Percentiles rank a stretch among this genome's conserved stretches.
Evolutionary conservation across 78 protist genomes (phyloP).

Genomic region (Bigelowiella natans): DNA sequence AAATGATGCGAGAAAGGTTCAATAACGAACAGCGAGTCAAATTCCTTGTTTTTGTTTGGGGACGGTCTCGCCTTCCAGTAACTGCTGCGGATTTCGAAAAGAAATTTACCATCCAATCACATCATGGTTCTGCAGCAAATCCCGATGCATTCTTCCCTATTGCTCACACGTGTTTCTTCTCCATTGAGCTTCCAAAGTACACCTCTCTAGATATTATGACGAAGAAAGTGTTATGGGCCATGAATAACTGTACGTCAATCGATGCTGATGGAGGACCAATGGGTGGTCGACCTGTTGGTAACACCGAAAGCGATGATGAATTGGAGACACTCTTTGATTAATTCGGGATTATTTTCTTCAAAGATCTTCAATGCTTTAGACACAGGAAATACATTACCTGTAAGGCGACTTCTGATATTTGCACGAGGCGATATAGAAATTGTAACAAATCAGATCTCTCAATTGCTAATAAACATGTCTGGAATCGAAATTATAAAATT

Average conservation of each 20-base stretch:
- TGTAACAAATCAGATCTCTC: background rate
- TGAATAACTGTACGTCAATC: background rate
- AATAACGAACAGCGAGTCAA: background rate
- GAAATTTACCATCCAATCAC: background rate
- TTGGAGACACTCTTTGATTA: background rate
- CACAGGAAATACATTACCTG: too few species aligned
- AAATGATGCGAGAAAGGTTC: background rate
- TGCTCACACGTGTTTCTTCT: slow-evolving; percentile 17
- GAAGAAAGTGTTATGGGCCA: background rate
- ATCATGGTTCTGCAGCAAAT: background rate
- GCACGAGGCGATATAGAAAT: background rate
- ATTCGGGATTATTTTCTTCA: background rate
- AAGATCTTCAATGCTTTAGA: background rate
- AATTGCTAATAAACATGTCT: background rate
- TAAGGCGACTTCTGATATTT: background rate
- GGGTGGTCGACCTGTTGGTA: background rate
- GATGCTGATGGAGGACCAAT: background rate
- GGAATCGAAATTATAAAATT: background rate
- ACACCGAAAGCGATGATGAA: background rate
- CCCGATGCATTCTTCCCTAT: background rate
- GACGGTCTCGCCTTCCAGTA: slow-evolving; percentile 4
- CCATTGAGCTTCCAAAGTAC: background rate
- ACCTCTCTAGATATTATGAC: background rate
- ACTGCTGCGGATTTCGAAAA: background rate
- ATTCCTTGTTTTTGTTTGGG: slow-evolving; percentile 9